A percentile compares a stretch with the other conserved stretches of the same genome.
These are phyloP conservation scores for Fusarium sambucinum DNA, from an alignment of 2,329 filamentous ascomycete species.

Conservation along the genomic window DNA sequence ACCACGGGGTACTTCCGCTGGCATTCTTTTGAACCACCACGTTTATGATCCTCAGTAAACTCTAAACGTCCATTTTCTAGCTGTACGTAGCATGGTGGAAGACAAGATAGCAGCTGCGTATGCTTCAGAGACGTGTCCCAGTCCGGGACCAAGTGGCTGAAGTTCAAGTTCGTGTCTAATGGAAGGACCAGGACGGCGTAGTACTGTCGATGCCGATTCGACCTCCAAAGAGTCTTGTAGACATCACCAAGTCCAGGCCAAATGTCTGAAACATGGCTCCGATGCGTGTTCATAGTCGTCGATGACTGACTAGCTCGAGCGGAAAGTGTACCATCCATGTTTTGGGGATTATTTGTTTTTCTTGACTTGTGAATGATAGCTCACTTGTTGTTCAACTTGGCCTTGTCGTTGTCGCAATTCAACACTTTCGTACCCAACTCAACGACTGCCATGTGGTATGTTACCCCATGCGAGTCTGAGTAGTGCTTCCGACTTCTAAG, in stretches of 20 bases:
- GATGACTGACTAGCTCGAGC: too few species aligned
- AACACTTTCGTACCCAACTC: slow-evolving; percentile 19
- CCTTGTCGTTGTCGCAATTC: not conserved
- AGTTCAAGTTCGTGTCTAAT: not conserved
- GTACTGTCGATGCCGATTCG: not conserved
- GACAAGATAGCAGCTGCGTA: fast-evolving
- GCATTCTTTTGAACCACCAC: too few species aligned
- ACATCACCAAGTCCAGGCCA: slow-evolving; percentile 17
- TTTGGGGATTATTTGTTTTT: too few species aligned
- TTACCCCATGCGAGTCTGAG: fast-evolving
- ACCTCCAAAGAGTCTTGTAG: slow-evolving; percentile 3
- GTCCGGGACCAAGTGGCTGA: not conserved
- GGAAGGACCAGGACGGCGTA: not conserved
- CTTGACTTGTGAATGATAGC: too few species aligned
- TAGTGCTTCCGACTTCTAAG: not conserved
- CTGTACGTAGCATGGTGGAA: too few species aligned
- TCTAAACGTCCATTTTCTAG: too few species aligned
- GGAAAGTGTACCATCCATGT: too few species aligned
- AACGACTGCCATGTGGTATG: not conserved
- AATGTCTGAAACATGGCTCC: not conserved
- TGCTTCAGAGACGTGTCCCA: slow-evolving; percentile 1
- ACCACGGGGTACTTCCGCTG: too few species aligned
- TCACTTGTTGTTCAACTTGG: too few species aligned
- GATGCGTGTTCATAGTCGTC: too few species aligned
- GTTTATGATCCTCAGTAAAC: too few species aligned